Percentiles rank a stretch among this genome's conserved stretches.
Conservation (phyloP, 2,329 filamentous ascomycete species). For the Pestalotiopsis fici region DNA sequence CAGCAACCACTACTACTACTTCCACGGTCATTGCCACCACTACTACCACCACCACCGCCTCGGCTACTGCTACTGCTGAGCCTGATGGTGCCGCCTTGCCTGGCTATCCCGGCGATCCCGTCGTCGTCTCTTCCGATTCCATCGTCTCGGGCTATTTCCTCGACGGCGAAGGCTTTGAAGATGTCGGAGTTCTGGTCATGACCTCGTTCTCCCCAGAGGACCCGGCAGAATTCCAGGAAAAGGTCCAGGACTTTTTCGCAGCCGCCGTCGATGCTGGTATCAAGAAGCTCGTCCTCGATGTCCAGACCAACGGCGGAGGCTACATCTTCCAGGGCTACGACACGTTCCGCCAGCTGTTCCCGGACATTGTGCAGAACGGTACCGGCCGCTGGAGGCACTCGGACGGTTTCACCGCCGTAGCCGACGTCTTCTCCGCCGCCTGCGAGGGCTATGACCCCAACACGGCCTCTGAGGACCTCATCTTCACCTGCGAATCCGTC, state of each 20-base stretch:
- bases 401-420: slow-evolving; percentile 37
- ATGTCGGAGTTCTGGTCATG: slow-evolving; percentile 30
- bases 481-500: slow-evolving; percentile 47
- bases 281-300: slow-evolving; percentile 57
- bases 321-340: slow-evolving; percentile 56
- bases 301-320: slow-evolving; percentile 57
- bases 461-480: slow-evolving; percentile 24
- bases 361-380: slow-evolving; percentile 41
- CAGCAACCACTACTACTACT: slow-evolving; percentile 6
- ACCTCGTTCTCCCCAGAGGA: slow-evolving; percentile 28
- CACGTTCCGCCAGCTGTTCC: slow-evolving; percentile 56
- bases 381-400: slow-evolving; percentile 40
- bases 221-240: slow-evolving; percentile 30
- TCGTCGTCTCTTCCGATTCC: slow-evolving; percentile 28
- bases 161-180: slow-evolving; percentile 28
- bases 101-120: slow-evolving; percentile 28
- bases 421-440: slow-evolving; percentile 26
- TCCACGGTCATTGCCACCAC: neutral
- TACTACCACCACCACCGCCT: neutral
- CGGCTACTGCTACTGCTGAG: neutral
- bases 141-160: slow-evolving; percentile 33
- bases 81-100: slow-evolving; percentile 12
- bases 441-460: slow-evolving; percentile 27
- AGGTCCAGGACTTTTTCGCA: slow-evolving; percentile 32
- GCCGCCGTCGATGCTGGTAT: slow-evolving; percentile 45